Base-by-base conservation (phyloP, 108 stramenopile genomes). In the Bacterosira constricta region DNA sequence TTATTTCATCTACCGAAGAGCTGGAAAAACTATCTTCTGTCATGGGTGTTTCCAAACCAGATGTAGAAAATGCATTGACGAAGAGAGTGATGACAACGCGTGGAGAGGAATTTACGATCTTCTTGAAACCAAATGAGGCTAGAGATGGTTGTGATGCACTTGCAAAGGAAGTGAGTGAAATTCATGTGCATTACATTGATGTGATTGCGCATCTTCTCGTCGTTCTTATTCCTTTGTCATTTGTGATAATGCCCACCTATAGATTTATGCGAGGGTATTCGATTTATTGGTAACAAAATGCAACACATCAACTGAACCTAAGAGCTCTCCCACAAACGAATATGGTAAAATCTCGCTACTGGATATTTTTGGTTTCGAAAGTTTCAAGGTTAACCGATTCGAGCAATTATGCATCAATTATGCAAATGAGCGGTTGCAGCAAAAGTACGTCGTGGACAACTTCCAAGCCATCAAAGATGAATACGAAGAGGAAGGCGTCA, bases 321-420 rank as follows among this genome's bases (percentile, higher is more conserved):
- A 67, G 64, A 72, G 57, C 73, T 80, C 69, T 83, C 85, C 68
- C 37, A 50, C 61, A 13, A 35, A 41, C 31, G 79, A 80, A 15
- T 85, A 81, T 66, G 87, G 84, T 35, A 83, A 86, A 41, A 90
- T 96, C 44, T 91, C 91, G 10, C 77, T 96, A 12, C 59, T 98
- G 63, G 98, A 98, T 83, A 97, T 98, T 50, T 98, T 97, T 82
- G 98, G 98, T 4, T 98, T 98, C 64, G 98, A 98, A 76, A 90
- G 88, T 15, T 98, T 98, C 75, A 75, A 83, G 31, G 82, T 91
- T 26, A 96, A 96, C 67, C 82, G 90, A 1, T 85, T 83, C 66
- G 92, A 96, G 69, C 95, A 98, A 85, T 84, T 98, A 13, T 95
- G 96, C 60, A 98, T 98, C 72, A 98, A 98, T 75, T 97, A 93